Evolutionary conservation across 208 protist genomes (phyloP), one percentile per base, ranked within the genome.

Genomic region (Acanthamoeba triangularis): DNA sequence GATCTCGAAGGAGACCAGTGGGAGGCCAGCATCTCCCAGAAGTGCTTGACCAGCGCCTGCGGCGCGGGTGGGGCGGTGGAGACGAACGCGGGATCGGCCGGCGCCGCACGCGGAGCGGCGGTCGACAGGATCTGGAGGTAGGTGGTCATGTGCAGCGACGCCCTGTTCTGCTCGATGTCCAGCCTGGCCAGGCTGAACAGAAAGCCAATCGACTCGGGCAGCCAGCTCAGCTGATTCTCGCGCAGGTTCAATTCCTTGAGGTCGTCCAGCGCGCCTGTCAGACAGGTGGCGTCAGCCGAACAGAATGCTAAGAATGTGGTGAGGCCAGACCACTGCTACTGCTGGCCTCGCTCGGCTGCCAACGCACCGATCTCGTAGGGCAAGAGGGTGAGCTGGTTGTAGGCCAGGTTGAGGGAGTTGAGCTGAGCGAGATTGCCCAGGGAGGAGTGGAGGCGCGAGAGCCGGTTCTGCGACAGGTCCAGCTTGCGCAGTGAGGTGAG

Each of bases 311-410:
- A 63, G 54, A 23, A 20, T 59, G 54, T 59, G 14, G 18, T 59
- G 54, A 59, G 54, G 54, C 0, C 10, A 3, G 61, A 33, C 25
- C n/a, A n/a, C n/a, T n/a, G n/a, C n/a, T n/a, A n/a, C n/a, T n/a
- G n/a, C n/a, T n/a, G n/a, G n/a, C n/a, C n/a, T n/a, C n/a, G n/a
- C n/a, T n/a, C n/a, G n/a, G n/a, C n/a, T n/a, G n/a, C n/a, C n/a
- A 25, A 33, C 61, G 33, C 28, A 82, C 82, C 82, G 11, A 90
- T 59, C 54, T 90, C 82, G 30, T 90, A 90, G 82, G 82, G 82
- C 37, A 90, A 44, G 3, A 1, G 0, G 28, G 28, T 47, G 54
- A 90, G 7, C 10, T 90, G 82, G 25, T 90, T 90, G 28, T 90
- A 67, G 74, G 74, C 74, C 44, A 82, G 44, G 74, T 82, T 82